These are phyloP conservation scores for Asterella californica DNA, from an alignment of 225 moss, liverwort and hornwort species.

Conservation along the genomic window DNA sequence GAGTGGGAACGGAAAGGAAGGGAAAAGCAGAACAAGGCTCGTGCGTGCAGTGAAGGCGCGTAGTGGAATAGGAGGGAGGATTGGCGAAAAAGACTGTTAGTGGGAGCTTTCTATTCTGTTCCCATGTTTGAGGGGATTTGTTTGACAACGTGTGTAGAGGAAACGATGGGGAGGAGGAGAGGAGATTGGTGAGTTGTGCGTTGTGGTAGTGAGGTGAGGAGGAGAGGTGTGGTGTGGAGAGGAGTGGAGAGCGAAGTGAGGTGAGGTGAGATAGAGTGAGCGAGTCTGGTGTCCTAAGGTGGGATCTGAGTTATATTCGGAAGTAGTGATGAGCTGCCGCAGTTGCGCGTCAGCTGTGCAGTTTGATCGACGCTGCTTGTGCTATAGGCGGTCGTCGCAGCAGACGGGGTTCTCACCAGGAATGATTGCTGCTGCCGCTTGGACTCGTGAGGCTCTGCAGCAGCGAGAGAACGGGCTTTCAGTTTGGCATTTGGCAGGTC, in stretches of 20 bases:
- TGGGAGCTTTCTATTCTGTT: conserved; percentile 15
- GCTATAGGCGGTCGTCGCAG: conserved; percentile 23
- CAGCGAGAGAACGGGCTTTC: not conserved
- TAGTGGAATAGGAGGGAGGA: conserved; percentile 13
- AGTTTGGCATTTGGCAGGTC: not conserved
- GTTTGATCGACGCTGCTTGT: conserved; percentile 23
- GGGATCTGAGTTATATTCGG: conserved; percentile 24
- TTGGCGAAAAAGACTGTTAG: conserved; percentile 14
- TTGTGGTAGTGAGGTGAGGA: conserved; percentile 2
- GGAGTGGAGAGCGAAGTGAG: not conserved
- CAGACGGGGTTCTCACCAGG: conserved; percentile 19
- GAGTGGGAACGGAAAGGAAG: not conserved
- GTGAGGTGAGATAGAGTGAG: not conserved
- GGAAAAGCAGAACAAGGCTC: conserved; percentile 2
- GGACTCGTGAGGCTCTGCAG: not conserved
- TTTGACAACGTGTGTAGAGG: conserved; percentile 24
- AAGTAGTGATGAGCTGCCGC: conserved; percentile 21
- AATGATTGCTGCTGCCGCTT: conserved; percentile 7
- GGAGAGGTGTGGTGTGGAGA: not conserved
- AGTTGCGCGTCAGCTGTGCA: conserved; percentile 21
- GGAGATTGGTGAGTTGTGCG: conserved; percentile 4
- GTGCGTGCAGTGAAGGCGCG: conserved; percentile 19
- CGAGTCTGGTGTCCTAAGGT: conserved; percentile 12
- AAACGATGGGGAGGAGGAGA: conserved; percentile 4
- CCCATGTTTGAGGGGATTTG: conserved; percentile 20